Evolutionary conservation across 768 basidiomycete species (phyloP).

Genomic region (Russula foetens): DNA sequence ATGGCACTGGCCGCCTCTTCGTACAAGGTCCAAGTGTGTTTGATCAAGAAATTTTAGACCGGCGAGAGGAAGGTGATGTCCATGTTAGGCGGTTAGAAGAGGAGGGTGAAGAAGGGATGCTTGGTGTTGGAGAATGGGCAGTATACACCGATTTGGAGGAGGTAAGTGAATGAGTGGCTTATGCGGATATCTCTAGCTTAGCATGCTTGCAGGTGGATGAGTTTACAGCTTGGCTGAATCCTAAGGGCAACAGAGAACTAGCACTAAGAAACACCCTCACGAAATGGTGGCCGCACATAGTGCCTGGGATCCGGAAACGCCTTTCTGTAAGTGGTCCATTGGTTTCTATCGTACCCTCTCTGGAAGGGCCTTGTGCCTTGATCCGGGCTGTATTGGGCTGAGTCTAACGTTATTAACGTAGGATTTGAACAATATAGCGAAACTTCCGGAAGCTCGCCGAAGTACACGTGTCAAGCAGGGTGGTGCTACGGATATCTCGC

Average conservation of each 20-base stretch:
- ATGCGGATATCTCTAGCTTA: background rate
- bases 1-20: conserved; percentile 86
- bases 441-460: conserved; percentile 71
- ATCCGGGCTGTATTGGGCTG: background rate
- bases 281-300: conserved; percentile 81
- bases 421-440: conserved; percentile 65
- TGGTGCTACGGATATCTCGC: conserved; percentile 50
- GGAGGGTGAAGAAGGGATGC: conserved; percentile 69
- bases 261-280: conserved; percentile 67
- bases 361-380: background rate
- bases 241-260: conserved; percentile 84
- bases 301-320: conserved; percentile 70
- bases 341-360: background rate
- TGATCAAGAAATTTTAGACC: conserved; percentile 64
- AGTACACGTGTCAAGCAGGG: conserved; percentile 55
- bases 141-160: conserved; percentile 81
- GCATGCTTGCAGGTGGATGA: conserved; percentile 55
- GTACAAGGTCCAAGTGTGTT: conserved; percentile 85
- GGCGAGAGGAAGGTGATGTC: conserved; percentile 48
- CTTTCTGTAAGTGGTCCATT: conserved; percentile 45
- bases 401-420: conserved; percentile 25
- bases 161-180: conserved; percentile 38
- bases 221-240: conserved; percentile 83
- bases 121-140: conserved; percentile 83
- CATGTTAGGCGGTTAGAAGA: conserved; percentile 59